Percentiles rank a stretch among this genome's conserved stretches.
phyloP scores from a whole-genome alignment of 306 rosid genomes.

The Vicia faba region DNA sequence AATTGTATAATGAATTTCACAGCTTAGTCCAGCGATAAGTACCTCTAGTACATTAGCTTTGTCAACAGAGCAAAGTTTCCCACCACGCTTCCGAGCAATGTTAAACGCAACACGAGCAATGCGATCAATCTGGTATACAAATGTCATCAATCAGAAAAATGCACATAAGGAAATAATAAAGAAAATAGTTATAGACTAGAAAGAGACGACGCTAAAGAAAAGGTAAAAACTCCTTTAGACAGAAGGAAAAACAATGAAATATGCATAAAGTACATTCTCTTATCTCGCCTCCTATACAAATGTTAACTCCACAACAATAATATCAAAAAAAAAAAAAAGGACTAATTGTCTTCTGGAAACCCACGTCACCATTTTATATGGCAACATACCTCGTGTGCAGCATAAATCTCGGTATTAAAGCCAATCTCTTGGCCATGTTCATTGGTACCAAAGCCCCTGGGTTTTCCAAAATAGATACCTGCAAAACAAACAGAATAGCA shows the following conservation, averaged over 20 bases:
- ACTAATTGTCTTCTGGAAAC: conserved; percentile 11
- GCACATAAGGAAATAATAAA: conserved; percentile 25
- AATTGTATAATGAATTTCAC: conserved; percentile 7
- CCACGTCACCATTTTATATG: conserved; percentile 12
- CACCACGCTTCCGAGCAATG: conserved; percentile 74
- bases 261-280: conserved; percentile 19
- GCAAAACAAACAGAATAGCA: conserved; percentile 32
- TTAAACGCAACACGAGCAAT: conserved; percentile 86
- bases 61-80: conserved; percentile 90
- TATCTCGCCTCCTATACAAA: conserved; percentile 22
- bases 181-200: conserved; percentile 17
- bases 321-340: neutral
- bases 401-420: conserved; percentile 83
- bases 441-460: conserved; percentile 73
- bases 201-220: conserved; percentile 12
- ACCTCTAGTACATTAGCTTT: conserved; percentile 98
- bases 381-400: conserved; percentile 65
- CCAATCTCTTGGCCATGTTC: conserved; percentile 83
- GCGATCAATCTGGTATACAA: conserved; percentile 76
- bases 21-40: conserved; percentile 28
- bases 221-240: conserved; percentile 4
- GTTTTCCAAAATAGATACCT: conserved; percentile 94
- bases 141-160: conserved; percentile 25
- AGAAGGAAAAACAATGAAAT: conserved; percentile 16
- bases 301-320: neutral